Base-by-base conservation (phyloP, 2,329 filamentous ascomycete genomes). In the Cladosporium oxysporum region DNA sequence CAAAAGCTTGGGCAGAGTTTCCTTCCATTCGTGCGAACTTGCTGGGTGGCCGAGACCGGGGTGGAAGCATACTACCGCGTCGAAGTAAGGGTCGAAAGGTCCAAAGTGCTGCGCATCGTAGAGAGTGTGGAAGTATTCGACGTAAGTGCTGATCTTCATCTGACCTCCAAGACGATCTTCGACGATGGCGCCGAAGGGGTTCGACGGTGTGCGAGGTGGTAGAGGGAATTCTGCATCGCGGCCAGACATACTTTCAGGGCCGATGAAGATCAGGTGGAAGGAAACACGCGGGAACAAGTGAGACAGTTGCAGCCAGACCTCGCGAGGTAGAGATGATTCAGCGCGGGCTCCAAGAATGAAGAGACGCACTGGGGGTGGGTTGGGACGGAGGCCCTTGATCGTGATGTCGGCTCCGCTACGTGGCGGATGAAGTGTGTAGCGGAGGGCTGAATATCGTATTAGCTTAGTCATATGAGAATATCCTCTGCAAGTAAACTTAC, bases 91-190 rank as follows among this genome's bases (percentile, higher is more conserved):
- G 76, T 99, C 95, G 76, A 96, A 97, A 0, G 96, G 95, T 66
- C 91, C 88, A 81, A 98, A 99, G 76, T 93, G 87, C 58, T 92
- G 90, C 0, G 94, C 91, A 76, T 93, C 88, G 81, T 99, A 94
- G 72, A 99, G 87, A 2, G 92, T 98, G 79, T 99, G 94, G 82
- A 96, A 99, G 81, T 99, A 97, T 73, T 99, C 95, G 61, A 98
- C 94, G 74, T 93, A 97, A 0, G 96, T 99, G 77, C 90, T 95
- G 75, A 99, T 96, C 83, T 99, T 99, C 87, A 98, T 88, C 71
- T 90, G 90, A 64, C 90, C 88, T 76, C 90, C 92, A 10, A 99
- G 85, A 62, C 94, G 88, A 78, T 96, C 94, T 80, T 99, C 96
- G 16, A 97, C 87, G 62, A 99, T 85, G n/a, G 91, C 92, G 50